Percentiles rank a stretch among this genome's conserved stretches.
Conservation (phyloP, 2,329 filamentous ascomycete species). For the Scolecobasidium constrictum region DNA sequence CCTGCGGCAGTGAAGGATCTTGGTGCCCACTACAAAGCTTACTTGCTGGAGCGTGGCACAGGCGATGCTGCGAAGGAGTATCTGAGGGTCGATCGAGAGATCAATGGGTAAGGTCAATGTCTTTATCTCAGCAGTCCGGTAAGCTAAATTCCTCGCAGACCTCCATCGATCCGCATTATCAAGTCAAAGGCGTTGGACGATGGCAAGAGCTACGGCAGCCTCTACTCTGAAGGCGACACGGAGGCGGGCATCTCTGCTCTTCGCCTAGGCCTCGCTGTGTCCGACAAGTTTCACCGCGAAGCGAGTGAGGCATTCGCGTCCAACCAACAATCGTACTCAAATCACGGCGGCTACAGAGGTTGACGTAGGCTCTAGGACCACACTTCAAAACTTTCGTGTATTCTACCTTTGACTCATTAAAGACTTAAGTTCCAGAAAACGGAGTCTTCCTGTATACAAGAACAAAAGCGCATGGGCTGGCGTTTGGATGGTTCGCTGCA, state of each 20-base stretch:
- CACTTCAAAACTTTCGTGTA: too few relatives aligned
- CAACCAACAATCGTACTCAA: too few relatives aligned
- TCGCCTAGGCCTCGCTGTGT: constrained; percentile 7
- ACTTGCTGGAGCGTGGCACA: constrained; percentile 71
- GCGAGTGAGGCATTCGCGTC: neutral
- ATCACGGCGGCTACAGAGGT: too few relatives aligned
- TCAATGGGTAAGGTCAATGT: constrained; percentile 52
- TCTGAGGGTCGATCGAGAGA: constrained; percentile 68
- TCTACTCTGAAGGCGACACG: constrained; percentile 4
- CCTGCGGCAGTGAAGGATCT: constrained; percentile 61
- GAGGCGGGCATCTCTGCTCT: constrained; percentile 2
- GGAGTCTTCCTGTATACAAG: too few relatives aligned
- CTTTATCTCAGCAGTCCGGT: neutral
- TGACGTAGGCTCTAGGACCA: too few relatives aligned
- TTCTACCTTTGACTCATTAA: too few relatives aligned
- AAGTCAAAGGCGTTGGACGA: constrained; percentile 4
- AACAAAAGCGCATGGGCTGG: too few relatives aligned
- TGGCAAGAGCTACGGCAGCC: neutral
- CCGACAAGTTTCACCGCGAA: constrained; percentile 8
- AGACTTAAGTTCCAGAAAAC: too few relatives aligned
- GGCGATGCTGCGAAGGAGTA: constrained; percentile 82
- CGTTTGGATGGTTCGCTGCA: too few relatives aligned
- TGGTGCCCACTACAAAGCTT: constrained; percentile 67
- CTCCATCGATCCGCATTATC: constrained; percentile 1
- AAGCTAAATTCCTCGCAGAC: neutral